Evolutionary conservation across 306 rosid species (phyloP), one percentile per base, ranked within the genome.

Genomic region (Rosa rugosa): DNA sequence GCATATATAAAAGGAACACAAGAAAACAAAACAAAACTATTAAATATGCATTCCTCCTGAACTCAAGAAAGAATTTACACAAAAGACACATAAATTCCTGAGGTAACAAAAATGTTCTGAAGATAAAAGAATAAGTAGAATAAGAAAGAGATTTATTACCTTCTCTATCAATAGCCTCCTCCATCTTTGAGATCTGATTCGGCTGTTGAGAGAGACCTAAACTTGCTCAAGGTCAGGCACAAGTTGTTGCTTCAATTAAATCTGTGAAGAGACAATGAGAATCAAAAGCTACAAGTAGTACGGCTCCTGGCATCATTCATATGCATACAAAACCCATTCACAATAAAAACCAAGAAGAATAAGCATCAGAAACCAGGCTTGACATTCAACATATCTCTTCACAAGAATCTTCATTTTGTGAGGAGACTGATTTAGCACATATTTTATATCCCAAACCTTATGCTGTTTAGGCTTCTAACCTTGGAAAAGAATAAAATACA

Each of bases 181-280:
- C 90, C 59, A 83, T 80, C 77, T 84, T 86, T 57, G 91, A 79
- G 69, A 90, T 80, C 65, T 75, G 93, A 14, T 69, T 87, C 84
- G 90, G 91, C 85, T 92, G 88, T 69, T 86, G 90, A 44, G 96
- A 81, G 46, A 86, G n/a, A 54, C 59, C 42, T 3, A 88, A 81
- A 71, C 74, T 80, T 23, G 87, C 69, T 87, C 89, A 56, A 87
- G 88, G 79, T 90, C 93, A 75, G 84, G 31, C 70, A 85, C 92
- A 69, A 88, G 88, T 70, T 79, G 93, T 77, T 89, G 93, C 65
- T 81, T 90, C 93, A 95, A 90, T 84, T 92, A 93, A 66, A 92
- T 89, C 85, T 90, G 91, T 18, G 92, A 89, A 49, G 92, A 85
- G 81, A 90, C 87, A 74, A 89, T 89, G 62, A 92, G 89, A 80